phyloP scores from a whole-genome alignment of 2,329 filamentous ascomycete species.

The Bimuria novae-zelandiae region DNA sequence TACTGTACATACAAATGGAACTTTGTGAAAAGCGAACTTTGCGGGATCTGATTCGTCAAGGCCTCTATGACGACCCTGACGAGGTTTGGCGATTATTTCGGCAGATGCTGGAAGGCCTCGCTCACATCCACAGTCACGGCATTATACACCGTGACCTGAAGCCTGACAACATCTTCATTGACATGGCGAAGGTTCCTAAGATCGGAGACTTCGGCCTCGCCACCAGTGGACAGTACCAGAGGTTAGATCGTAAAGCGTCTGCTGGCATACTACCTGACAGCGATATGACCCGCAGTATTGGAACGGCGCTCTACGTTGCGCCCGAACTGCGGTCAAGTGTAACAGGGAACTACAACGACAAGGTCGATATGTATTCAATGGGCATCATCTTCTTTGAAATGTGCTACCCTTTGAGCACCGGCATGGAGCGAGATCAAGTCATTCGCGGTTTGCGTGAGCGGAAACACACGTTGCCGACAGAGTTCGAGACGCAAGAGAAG shows the following conservation, averaged over 20 bases:
- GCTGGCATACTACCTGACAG: slow-evolving; percentile 41
- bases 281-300: slow-evolving; percentile 72
- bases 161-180: slow-evolving; percentile 97
- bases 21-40: slow-evolving; percentile 95
- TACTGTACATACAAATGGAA: slow-evolving; percentile 98
- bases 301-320: slow-evolving; percentile 88
- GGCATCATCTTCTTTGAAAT: slow-evolving; percentile 99
- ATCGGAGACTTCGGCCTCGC: slow-evolving; percentile 97
- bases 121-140: slow-evolving; percentile 85
- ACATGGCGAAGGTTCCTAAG: slow-evolving; percentile 84
- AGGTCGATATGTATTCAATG: slow-evolving; percentile 98
- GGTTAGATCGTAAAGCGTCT: slow-evolving; percentile 56
- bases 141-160: slow-evolving; percentile 97
- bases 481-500: slow-evolving; percentile 73
- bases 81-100: slow-evolving; percentile 90
- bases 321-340: slow-evolving; percentile 83
- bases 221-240: slow-evolving; percentile 78
- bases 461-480: slow-evolving; percentile 69
- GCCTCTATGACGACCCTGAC: slow-evolving; percentile 72
- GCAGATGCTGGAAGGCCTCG: slow-evolving; percentile 86
- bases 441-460: slow-evolving; percentile 71
- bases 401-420: slow-evolving; percentile 69
- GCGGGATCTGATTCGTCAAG: slow-evolving; percentile 80
- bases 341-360: slow-evolving; percentile 81
- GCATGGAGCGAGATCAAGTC: slow-evolving; percentile 67